Conservation (phyloP, 73 alveolate species). For the Uronychia setigera region DNA sequence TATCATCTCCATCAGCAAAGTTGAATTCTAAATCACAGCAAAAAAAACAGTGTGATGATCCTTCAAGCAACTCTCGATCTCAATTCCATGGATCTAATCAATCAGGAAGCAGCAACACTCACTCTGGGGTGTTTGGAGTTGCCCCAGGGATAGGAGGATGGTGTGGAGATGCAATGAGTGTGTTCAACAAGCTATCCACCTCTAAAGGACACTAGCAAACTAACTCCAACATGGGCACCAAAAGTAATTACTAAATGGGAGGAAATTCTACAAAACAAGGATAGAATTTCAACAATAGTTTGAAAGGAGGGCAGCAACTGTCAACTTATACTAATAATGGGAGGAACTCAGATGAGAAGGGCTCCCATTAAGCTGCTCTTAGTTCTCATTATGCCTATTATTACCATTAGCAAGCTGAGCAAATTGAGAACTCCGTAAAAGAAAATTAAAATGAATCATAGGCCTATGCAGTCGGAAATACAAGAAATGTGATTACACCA, state of each 20-base stretch:
- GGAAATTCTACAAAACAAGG: background rate
- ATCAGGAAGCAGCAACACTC: background rate
- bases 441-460: background rate
- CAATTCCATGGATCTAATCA: background rate
- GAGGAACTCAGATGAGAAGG: background rate
- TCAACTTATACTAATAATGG: background rate
- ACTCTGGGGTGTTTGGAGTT: no score
- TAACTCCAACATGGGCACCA: background rate
- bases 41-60: no score
- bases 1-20: background rate
- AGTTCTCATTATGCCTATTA: background rate
- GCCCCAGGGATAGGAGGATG: constrained; percentile 4
- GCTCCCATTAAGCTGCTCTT: background rate
- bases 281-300: background rate
- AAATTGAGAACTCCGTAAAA: background rate
- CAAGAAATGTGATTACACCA: background rate
- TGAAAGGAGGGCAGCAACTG: background rate
- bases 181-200: background rate
- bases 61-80: background rate
- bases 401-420: no score
- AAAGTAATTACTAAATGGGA: background rate
- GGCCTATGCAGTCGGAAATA: background rate
- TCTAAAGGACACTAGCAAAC: no score
- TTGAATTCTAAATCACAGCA: no score
- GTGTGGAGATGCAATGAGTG: background rate